Conservation (phyloP, 257 asterid genomes). For the Nyctanthes arbortristis region DNA sequence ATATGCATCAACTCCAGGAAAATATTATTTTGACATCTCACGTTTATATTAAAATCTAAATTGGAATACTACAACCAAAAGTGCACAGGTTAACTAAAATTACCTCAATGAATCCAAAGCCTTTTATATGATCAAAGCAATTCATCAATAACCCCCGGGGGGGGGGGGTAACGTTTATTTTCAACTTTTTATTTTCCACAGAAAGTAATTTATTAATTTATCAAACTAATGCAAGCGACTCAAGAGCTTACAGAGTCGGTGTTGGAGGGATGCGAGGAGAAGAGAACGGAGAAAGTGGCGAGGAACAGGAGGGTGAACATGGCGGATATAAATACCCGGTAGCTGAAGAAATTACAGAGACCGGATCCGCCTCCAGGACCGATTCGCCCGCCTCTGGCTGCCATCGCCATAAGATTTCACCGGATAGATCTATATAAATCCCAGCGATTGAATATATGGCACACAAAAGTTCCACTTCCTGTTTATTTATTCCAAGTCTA, state of each 20-base stretch:
- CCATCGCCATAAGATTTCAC: constrained; percentile 72
- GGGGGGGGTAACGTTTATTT: no score
- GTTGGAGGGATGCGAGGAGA: constrained; percentile 68
- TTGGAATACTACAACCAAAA: not conserved
- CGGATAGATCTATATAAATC: constrained; percentile 22
- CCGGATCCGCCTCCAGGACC: constrained; percentile 85
- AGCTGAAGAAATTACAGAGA: constrained; percentile 76
- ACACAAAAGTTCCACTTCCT: not conserved
- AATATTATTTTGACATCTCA: not conserved
- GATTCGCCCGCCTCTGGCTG: constrained; percentile 75
- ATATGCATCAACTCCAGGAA: not conserved
- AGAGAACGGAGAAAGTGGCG: constrained; percentile 84
- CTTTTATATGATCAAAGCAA: no score
- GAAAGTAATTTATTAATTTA: not conserved
- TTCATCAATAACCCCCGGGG: no score
- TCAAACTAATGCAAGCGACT: not conserved
- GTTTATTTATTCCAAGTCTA: not conserved
- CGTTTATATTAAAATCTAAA: not conserved
- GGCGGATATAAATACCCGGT: constrained; percentile 92
- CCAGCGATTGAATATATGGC: not conserved
- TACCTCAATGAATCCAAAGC: not conserved
- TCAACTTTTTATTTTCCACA: not conserved
- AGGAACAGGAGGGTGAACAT: constrained; percentile 80
- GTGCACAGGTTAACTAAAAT: not conserved
- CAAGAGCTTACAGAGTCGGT: constrained; percentile 48